Base-by-base conservation (phyloP, 306 rosid genomes). In the Leucaena leucocephala region DNA sequence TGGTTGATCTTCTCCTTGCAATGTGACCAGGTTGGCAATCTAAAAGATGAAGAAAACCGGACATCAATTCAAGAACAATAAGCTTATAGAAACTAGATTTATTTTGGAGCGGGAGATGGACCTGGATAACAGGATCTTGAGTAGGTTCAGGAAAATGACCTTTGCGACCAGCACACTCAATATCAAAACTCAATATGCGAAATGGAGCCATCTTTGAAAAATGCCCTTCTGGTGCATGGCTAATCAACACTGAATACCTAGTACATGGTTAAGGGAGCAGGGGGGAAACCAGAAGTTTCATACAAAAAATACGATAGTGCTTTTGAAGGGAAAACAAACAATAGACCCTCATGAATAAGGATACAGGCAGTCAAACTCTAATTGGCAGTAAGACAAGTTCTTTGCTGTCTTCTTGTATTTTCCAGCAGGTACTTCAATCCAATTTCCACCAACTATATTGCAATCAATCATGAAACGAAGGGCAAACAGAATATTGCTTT, bases 91-190 rank as follows among this genome's bases (percentile, higher is more conserved):
- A 33, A 74, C 16, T 55, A 79, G n/a, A 61, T 61, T 61, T 61
- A 33, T 33, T 61, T 34, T 61, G 59, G 76, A 58, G 72, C 43
- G 64, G 77, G 55, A 61, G 73, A 39, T 74, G 52, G 67, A 95
- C 98, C 98, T 95, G 98, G 85, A 95, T 95, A 54, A 95, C 98
- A 64, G 98, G 98, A 86, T 95, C 98, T 66, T 95, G 91, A 59
- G 84, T 88, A 74, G 98, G 94, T 88, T 92, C 98, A 5, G 98
- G 98, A 84, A 95, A 95, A 80, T 95, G 97, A 79, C 98, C 98
- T 84, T 92, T 95, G 54, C 98, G 98, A 46, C 98, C 98, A 81
- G 98, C 97, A 90, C 98, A 95, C 91, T 95, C 98, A 68, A 95
- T 95, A 85, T 95, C 98, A 91, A 95, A 90, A 88, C 98, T 95